phyloP scores from a whole-genome alignment of 768 basidiomycete genomes.

The Leucocoprinus leucothites region DNA sequence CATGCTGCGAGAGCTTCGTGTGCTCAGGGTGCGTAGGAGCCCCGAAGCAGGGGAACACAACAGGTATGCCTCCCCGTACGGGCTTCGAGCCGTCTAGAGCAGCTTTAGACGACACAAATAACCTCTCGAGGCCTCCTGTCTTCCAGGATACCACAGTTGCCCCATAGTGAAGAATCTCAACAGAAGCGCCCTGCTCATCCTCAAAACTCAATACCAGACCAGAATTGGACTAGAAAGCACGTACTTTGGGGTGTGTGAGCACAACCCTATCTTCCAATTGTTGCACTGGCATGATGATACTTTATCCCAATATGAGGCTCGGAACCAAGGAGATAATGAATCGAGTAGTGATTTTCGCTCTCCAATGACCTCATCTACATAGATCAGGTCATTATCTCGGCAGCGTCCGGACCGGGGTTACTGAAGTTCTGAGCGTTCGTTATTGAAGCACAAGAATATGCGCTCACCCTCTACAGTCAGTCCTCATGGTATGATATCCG shows the following conservation, averaged over 20 bases:
- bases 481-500: too few relatives aligned
- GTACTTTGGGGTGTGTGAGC: constrained; percentile 64
- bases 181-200: constrained; percentile 56
- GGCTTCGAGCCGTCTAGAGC: constrained; percentile 79
- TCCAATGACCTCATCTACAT: neutral
- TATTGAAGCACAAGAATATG: too few relatives aligned
- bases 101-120: constrained; percentile 84
- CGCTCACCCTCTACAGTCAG: too few relatives aligned
- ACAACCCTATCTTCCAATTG: constrained; percentile 39
- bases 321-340: neutral
- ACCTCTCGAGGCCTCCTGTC: constrained; percentile 40
- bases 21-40: constrained; percentile 76
- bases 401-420: neutral
- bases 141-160: constrained; percentile 91
- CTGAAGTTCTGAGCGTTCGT: too few relatives aligned
- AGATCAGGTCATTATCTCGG: neutral
- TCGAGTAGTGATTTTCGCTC: neutral
- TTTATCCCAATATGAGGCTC: constrained; percentile 3
- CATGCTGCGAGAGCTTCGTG: constrained; percentile 75
- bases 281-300: constrained; percentile 52
- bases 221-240: neutral
- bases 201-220: neutral
- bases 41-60: constrained; percentile 89
- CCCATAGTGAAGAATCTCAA: constrained; percentile 71
- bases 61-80: constrained; percentile 51